phyloP scores from a whole-genome alignment of 1,284 basidiomycete species.

The Cutaneotrichosporon sp. region DNA sequence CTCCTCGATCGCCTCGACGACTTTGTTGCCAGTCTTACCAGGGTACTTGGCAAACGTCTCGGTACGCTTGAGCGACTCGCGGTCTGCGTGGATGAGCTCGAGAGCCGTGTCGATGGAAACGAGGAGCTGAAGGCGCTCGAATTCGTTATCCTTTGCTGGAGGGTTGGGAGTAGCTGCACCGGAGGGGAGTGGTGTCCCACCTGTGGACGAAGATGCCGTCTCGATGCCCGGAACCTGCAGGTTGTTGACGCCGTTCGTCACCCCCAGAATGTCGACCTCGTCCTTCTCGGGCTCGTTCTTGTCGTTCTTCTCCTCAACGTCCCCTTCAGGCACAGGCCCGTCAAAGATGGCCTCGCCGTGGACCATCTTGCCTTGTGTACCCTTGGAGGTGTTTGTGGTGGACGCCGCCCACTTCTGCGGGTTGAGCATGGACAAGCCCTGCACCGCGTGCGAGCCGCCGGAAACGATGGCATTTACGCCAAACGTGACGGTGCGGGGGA shows the following conservation, averaged over 20 bases:
- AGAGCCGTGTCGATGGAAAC: conserved; percentile 88
- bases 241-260: conserved; percentile 1
- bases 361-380: conserved; percentile 27
- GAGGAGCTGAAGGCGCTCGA: conserved; percentile 74
- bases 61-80: conserved; percentile 84
- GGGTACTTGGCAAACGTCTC: conserved; percentile 87
- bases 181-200: conserved; percentile 13
- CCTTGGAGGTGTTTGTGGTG: conserved; percentile 17
- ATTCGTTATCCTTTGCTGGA: conserved; percentile 34
- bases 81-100: conserved; percentile 86
- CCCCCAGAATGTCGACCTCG: conserved; percentile 16
- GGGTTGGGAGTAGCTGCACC: neutral
- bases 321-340: conserved; percentile 60
- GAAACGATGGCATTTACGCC: conserved; percentile 68
- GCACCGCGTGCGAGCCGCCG: conserved; percentile 70
- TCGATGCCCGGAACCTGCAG: conserved; percentile 9
- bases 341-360: conserved; percentile 60
- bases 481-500: conserved; percentile 72
- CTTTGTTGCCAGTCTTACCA: conserved; percentile 73
- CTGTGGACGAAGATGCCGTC: conserved; percentile 5
- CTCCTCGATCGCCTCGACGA: conserved; percentile 87
- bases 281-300: conserved; percentile 20
- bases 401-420: conserved; percentile 70
- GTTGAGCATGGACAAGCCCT: conserved; percentile 81
- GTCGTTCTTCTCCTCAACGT: conserved; percentile 15